Conservation (phyloP, 331 rosid species). For the Rosa hybrid region DNA sequence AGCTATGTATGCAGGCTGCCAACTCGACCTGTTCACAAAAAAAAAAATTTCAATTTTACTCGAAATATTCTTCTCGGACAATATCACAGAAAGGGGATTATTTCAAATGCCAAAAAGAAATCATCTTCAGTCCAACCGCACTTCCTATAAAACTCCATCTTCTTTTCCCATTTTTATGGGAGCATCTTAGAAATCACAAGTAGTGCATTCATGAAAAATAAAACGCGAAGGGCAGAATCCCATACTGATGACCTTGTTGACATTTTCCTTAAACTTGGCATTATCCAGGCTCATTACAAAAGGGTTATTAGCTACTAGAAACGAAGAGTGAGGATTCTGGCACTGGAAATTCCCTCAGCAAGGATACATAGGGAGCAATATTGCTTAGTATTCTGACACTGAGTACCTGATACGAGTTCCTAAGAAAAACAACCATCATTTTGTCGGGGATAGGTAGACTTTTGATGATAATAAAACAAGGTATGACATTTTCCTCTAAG, state of each 20-base stretch:
- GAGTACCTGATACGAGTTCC: neutral
- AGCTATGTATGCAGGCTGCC: constrained; percentile 13
- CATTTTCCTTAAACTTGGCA: neutral
- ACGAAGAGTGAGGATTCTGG: neutral
- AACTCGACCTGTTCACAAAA: constrained; percentile 15
- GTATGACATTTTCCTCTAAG: neutral
- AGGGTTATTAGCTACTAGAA: neutral
- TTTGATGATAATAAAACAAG: neutral
- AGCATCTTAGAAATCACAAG: too few relatives aligned
- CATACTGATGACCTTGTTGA: neutral
- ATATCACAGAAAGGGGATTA: constrained; percentile 8
- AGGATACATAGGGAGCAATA: neutral
- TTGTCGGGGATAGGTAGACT: neutral
- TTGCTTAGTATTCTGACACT: neutral
- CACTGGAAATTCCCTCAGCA: neutral
- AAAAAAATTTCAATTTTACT: constrained; percentile 14
- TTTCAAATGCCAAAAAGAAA: constrained; percentile 20
- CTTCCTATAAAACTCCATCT: neutral
- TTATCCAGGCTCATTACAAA: neutral
- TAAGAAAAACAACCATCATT: neutral
- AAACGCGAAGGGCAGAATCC: neutral
- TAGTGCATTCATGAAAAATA: neutral
- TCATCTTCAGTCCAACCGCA: constrained; percentile 28
- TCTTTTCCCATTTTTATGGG: neutral
- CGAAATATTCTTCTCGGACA: constrained; percentile 12